Evolutionary conservation across 805 yeast species (phyloP).

Genomic region (Kregervanrija pseudodelftensis): DNA sequence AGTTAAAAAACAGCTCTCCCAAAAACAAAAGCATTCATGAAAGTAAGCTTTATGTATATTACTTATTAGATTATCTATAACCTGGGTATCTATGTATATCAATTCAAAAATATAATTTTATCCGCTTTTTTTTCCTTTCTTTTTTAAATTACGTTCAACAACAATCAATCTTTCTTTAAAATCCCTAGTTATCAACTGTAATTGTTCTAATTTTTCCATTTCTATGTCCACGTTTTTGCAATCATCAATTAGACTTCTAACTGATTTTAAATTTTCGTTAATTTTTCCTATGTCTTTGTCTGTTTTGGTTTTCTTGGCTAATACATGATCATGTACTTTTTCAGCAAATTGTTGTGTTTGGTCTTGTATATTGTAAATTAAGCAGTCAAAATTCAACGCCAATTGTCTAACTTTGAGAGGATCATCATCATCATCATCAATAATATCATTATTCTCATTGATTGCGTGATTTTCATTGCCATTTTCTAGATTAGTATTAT

Average conservation of each 20-base stretch:
- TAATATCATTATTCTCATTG: constrained; percentile 2
- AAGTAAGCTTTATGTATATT: not conserved
- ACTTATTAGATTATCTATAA: not conserved
- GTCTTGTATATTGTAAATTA: constrained; percentile 55
- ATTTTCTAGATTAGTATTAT: not conserved
- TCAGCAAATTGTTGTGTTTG: constrained; percentile 36
- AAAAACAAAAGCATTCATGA: not conserved
- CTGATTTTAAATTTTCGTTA: constrained; percentile 13
- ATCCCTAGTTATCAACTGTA: constrained; percentile 24
- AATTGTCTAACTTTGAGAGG: constrained; percentile 56
- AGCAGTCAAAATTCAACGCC: constrained; percentile 56
- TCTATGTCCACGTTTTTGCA: constrained; percentile 24
- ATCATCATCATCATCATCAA: constrained; percentile 36
- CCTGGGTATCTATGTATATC: not conserved
- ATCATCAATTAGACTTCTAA: constrained; percentile 14
- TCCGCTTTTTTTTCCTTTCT: constrained; percentile 10
- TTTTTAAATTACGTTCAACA: constrained; percentile 15
- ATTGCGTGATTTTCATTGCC: not conserved
- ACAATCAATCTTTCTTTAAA: constrained; percentile 19
- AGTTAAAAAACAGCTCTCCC: constrained; percentile 14
- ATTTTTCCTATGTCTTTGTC: constrained; percentile 18
- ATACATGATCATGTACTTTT: constrained; percentile 21
- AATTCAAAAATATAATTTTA: not conserved
- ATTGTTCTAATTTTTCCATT: constrained; percentile 28
- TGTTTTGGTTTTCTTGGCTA: constrained; percentile 17